Base-by-base conservation (phyloP, 78 protist genomes). In the Polysphondylium violaceum region DNA sequence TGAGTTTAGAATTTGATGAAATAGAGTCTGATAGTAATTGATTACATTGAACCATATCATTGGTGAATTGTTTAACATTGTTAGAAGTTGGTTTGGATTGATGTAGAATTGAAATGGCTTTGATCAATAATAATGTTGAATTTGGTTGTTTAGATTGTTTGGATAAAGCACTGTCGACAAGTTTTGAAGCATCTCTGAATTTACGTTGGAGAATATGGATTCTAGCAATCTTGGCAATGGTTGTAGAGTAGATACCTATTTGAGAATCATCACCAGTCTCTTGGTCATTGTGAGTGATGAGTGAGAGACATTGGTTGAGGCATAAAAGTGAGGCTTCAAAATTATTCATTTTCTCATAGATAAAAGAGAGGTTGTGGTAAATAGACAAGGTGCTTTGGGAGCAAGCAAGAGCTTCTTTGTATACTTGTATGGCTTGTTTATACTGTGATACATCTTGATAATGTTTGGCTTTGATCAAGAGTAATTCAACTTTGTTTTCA, bases 281-380 rank as follows among this genome's bases (percentile, higher is more conserved):
- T 25, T 14, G 16, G 23, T 35, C 64, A n/a, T 17, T 77, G 25
- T 36, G 53, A 38, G 27, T 74, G 2, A n/a, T 29, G 2, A 76
- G 11, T 31, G 7, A 19, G 2, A 69, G 47, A 33, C 74, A 35
- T 69, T 61, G 29, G n/a, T 67, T 56, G 25, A 81, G 53, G 69
- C 90, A 81, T 43, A 69, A 47, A 29, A 56, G 38, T 14, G 73
- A 38, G 25, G 72, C 72, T 21, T 81, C 90, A 7, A 55, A 69
- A 25, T 27, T 33, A 19, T 69, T 64, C 29, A 51, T 29, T 58
- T 56, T 47, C 38, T 81, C 78, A 64, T 81, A 81, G 33, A 81
- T 43, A 29, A 41, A 61, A 27, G 71, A 40, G 23, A 81, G 8
- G 36, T 81, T 55, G 33, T 81, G 51, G 16, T n/a, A 68, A 6